Evolutionary conservation across 2,329 filamentous ascomycete genomes (phyloP), one percentile per base, ranked within the genome.

Genomic region (Cadophora gregata): DNA sequence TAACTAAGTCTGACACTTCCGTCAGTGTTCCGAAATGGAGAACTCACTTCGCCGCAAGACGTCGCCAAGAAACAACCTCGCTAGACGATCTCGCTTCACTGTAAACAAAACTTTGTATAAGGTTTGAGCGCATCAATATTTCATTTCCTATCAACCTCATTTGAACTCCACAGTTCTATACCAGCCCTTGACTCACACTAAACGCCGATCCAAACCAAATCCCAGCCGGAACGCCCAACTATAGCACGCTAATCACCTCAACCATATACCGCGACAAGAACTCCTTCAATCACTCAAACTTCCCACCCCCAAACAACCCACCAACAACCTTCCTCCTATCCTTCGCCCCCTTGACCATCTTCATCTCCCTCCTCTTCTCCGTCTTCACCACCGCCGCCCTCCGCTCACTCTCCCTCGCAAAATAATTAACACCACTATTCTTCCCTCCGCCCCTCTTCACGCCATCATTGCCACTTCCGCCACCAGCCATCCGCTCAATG

Each of bases 381-480:
- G 78, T 83, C 78, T 89, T 85, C 36, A 83, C 80, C 59, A 89
- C 75, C 68, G 81, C 82, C 16, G 85, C 85, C 60, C 81, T 79
- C 62, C 85, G 80, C 76, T 89, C 87, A 62, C 79, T 87, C 77
- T 88, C 86, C 31, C 86, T 79, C 9, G 85, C 85, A 64, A 89
- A 86, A 67, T 83, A 86, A 73, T 86, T 85, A 67, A 90, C 80
- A 24, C 87, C 87, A 31, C 85, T 88, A 72, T 81, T 81, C 81
- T 87, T 88, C 63, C 85, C 82, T 1, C 86, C 86, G 9, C 81
- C 85, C 78, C 86, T 88, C 76, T 85, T 87, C 64, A 89, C 82
- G 65, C 79, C 81, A 7, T 83, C 81, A n/a, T 82, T 82, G 42
- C 81, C 81, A 58, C 80, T 80, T 53, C 80, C 80, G 24, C 78